Evolutionary conservation across 148 eudicot genomes (phyloP), one percentile per base, ranked within the genome.

Genomic region (Rhododendron simsii): DNA sequence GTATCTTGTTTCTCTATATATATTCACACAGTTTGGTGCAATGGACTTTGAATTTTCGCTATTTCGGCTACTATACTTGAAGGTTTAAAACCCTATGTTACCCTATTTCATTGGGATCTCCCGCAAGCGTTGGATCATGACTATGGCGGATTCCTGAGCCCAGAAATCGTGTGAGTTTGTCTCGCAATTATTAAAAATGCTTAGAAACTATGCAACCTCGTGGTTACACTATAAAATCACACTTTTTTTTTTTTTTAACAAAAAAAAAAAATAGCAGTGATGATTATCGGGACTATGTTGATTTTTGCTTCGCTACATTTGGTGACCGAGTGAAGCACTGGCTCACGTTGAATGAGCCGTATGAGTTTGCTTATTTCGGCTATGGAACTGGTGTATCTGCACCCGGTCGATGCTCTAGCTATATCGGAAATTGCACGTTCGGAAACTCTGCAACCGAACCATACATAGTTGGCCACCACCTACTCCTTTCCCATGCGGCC

Each of bases 381-480:
- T 86, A 86, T 41, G 87, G 16, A 16, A 1, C 0, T 18, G 87
- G 87, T 20, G 0, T 0, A n/a, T 59, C 14, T 35, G 84, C 87
- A 13, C 87, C 87, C 3, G 84, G 87, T 63, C 78, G 87, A 39
- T 90, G 91, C 45, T 87, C 91, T 8, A 41, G 44, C 8, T 85
- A 48, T 47, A 11, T 35, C 0, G 74, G 45, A 15, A 93, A 93
- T 71, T 93, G 95, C 57, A 69, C 89, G 0, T 87, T 44, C 2
- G 93, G 95, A 20, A 77, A 93, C 79, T 90, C 93, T 0, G 92
- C 86, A 1, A 91, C 91, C n/a, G 95, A 93, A 50, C 93, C 93
- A 30, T 93, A 93, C 82, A 20, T 90, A n/a, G 91, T 86, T 8
- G 80, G 75, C 18, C 95, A 93, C 78, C 39, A 93, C 63, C 63